Conservation (phyloP, 2,329 filamentous ascomycete genomes). For the Alternaria brassicae region DNA sequence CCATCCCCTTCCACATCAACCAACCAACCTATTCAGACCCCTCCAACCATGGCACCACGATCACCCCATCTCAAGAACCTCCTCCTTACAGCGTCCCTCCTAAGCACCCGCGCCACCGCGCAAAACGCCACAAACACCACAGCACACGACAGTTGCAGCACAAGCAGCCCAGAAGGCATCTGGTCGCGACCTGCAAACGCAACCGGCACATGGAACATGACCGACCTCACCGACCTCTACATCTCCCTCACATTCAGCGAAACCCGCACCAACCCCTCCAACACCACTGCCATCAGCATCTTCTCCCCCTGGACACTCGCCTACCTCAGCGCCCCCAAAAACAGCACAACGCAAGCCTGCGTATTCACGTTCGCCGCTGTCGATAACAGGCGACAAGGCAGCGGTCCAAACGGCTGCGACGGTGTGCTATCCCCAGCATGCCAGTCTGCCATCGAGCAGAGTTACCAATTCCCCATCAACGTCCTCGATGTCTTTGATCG, state of each 20-base stretch:
- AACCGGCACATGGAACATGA: neutral
- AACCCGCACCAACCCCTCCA: neutral
- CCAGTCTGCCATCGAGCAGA: neutral
- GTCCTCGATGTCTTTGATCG: neutral
- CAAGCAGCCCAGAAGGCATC: too few relatives aligned
- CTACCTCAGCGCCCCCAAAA: neutral
- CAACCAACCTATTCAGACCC: too few relatives aligned
- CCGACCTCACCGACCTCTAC: neutral
- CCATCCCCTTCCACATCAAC: accelerated
- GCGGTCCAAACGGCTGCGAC: neutral
- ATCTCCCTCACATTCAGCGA: slow-evolving; percentile 2
- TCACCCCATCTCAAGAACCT: neutral
- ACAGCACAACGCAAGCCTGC: neutral
- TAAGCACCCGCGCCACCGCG: neutral
- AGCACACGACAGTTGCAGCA: accelerated
- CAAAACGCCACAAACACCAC: neutral
- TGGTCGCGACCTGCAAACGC: neutral
- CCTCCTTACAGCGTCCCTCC: neutral
- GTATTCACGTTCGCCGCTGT: neutral
- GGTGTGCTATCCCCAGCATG: neutral
- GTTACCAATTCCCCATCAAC: neutral
- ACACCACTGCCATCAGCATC: too few relatives aligned
- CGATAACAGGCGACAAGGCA: neutral
- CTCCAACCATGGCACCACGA: neutral
- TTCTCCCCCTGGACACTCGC: neutral